phyloP scores from a whole-genome alignment of 1,284 basidiomycete genomes.

The Kalmanozyma brasiliensis region DNA sequence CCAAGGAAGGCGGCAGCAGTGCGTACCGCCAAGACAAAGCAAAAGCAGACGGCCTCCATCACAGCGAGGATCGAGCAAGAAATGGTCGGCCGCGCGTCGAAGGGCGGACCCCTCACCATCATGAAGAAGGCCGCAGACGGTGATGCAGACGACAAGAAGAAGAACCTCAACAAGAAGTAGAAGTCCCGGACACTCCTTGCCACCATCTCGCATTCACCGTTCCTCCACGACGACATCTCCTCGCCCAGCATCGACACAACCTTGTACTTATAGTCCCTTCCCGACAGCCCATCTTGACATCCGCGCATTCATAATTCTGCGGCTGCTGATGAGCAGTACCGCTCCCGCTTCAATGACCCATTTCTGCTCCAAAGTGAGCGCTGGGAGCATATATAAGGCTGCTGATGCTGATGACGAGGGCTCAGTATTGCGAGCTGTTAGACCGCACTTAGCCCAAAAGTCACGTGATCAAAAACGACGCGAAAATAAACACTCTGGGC shows the following conservation, averaged over 20 bases:
- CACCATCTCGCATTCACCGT: too few species aligned
- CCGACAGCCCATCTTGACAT: too few species aligned
- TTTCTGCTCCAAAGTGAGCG: too few species aligned
- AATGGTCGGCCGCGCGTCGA: constrained; percentile 51
- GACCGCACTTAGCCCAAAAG: not conserved
- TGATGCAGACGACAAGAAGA: constrained; percentile 71
- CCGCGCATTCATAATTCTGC: too few species aligned
- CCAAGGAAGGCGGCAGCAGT: constrained; percentile 51
- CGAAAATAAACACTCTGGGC: constrained; percentile 23
- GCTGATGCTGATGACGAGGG: too few species aligned
- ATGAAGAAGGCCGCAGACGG: constrained; percentile 91
- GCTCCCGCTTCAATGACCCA: too few species aligned
- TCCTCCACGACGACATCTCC: not conserved
- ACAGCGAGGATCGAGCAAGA: constrained; percentile 51
- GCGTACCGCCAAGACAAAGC: constrained; percentile 38
- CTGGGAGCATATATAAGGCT: too few species aligned
- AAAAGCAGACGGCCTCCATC: constrained; percentile 49
- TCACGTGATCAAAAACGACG: constrained; percentile 44
- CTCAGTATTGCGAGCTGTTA: constrained; percentile 3
- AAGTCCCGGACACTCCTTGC: too few species aligned
- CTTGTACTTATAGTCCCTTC: not conserved
- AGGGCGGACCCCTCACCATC: constrained; percentile 73
- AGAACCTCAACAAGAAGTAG: constrained; percentile 46
- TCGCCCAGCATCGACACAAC: not conserved
- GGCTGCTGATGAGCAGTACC: too few species aligned